A percentile compares a stretch with the other conserved stretches of the same genome.
Evolutionary conservation across 768 basidiomycete species (phyloP).

Genomic region (Leccinum incarnatum): DNA sequence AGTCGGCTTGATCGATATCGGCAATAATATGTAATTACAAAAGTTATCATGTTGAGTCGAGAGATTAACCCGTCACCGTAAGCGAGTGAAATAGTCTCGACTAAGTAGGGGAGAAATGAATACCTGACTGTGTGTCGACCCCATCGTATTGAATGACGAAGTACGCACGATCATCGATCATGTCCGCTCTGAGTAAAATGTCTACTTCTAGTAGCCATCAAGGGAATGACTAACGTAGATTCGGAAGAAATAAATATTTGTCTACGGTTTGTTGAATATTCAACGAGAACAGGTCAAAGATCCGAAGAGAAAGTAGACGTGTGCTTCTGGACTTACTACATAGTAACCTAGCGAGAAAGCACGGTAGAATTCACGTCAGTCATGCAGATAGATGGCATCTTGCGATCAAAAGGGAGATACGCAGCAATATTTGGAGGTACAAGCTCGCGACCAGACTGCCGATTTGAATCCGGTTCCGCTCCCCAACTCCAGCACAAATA

Average conservation of each 20-base stretch:
- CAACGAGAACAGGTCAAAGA: not conserved
- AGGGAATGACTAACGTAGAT: conserved; percentile 43
- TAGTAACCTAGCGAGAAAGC: conserved; percentile 53
- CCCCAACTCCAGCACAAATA: conserved; percentile 64
- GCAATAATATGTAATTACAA: not conserved
- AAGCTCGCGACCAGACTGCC: conserved; percentile 43
- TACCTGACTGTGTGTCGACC: no score
- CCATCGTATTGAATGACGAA: not conserved
- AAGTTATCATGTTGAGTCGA: not conserved
- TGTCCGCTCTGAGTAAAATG: conserved; percentile 41
- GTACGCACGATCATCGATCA: conserved; percentile 42
- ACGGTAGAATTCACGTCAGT: conserved; percentile 69
- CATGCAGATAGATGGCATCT: conserved; percentile 39
- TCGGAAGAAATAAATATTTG: conserved; percentile 44
- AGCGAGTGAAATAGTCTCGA: no score
- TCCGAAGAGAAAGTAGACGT: not conserved
- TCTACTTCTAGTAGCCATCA: conserved; percentile 38
- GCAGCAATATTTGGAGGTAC: not conserved
- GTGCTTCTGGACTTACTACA: conserved; percentile 50
- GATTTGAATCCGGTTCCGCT: conserved; percentile 61
- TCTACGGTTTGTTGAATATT: conserved; percentile 40
- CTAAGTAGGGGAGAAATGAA: conserved; percentile 44
- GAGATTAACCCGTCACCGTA: no score
- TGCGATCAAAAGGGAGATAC: not conserved
- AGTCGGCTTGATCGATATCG: not conserved